Evolutionary conservation across 1,284 basidiomycete species (phyloP), one percentile per base, ranked within the genome.

Genomic region (Malassezia arunalokei): DNA sequence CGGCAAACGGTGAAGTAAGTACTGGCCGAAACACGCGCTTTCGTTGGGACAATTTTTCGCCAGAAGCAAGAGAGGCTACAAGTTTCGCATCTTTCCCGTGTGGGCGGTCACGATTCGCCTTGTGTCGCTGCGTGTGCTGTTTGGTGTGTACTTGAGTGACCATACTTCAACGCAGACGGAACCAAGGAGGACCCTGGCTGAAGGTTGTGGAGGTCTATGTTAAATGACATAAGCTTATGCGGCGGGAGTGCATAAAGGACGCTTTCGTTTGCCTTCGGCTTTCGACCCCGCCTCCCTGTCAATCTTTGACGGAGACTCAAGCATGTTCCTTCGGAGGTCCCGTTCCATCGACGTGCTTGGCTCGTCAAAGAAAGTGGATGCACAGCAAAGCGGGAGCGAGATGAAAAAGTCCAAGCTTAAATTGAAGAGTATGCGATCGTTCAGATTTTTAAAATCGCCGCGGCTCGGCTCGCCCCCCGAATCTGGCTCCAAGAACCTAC

Each of bases 21-120:
- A 58, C 31, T 12, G 56, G 56, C 4, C 56, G 47, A 42, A 54
- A 58, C 14, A 54, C 56, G 33, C 43, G 41, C 17, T 40, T 39
- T 7, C 49, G 42, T 12, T 17, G 17, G 5, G 17, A 4, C 2
- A 8, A 15, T 5, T 17, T 14, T 9, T 20, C 43, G 3, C 28
- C 42, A 6, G 31, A 9, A n/a, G 31, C 47, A 1, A 31, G 28
- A 12, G 35, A 17, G 14, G 40, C 40, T 15, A 38, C 14, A 3
- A 48, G 24, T 14, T 38, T 32, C 9, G 52, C 52, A 40, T 54
- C 52, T 40, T 54, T 54, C 6, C 47, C 47, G 15, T 43, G 48
- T 15, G 30, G 20, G 17, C 41, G 15, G 8, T 35, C 27, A 9
- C n/a, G 4, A 6, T 42, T 17, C 8, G 47, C 53, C 29, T 50